Evolutionary conservation across 1,284 basidiomycete species (phyloP).

Genomic region (Heliocybe sulcata): DNA sequence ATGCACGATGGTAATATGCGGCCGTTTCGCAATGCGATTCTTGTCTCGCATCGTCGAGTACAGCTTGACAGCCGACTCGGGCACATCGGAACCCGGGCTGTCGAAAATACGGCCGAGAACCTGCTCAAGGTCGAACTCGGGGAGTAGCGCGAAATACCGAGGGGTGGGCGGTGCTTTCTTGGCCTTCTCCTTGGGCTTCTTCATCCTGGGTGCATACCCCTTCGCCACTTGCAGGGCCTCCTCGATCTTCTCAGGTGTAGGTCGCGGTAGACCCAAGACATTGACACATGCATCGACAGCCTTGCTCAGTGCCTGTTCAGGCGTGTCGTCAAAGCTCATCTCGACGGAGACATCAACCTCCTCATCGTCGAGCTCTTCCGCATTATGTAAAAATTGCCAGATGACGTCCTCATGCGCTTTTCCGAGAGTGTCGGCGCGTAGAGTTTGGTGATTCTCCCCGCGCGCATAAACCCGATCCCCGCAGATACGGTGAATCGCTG

Average conservation of each 20-base stretch:
- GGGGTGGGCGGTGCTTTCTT: slow-evolving; percentile 22
- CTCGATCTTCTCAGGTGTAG: slow-evolving; percentile 47
- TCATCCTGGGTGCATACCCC: slow-evolving; percentile 36
- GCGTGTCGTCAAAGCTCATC: slow-evolving; percentile 49
- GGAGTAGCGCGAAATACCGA: slow-evolving; percentile 74
- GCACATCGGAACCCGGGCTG: slow-evolving; percentile 22
- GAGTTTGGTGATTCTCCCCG: slow-evolving; percentile 80
- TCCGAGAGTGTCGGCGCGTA: slow-evolving; percentile 47
- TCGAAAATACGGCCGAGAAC: slow-evolving; percentile 26
- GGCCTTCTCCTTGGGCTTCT: slow-evolving; percentile 23
- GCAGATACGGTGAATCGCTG: slow-evolving; percentile 67
- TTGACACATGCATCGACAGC: slow-evolving; percentile 54
- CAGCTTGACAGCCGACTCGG: slow-evolving; percentile 26
- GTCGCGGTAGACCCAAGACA: slow-evolving; percentile 43
- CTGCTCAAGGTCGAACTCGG: slow-evolving; percentile 58
- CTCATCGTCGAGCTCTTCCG: slow-evolving; percentile 57
- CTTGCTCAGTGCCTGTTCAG: slow-evolving; percentile 48
- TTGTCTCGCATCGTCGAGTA: slow-evolving; percentile 17
- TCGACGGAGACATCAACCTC: slow-evolving; percentile 66
- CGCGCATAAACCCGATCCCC: slow-evolving; percentile 67
- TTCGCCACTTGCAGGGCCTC: slow-evolving; percentile 50
- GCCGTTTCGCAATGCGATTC: slow-evolving; percentile 49
- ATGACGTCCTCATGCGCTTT: slow-evolving; percentile 77
- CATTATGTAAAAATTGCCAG: slow-evolving; percentile 67
- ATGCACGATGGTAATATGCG: slow-evolving; percentile 90